phyloP scores from a whole-genome alignment of 2,329 filamentous ascomycete species.

The Elsinoe fawcettii region DNA sequence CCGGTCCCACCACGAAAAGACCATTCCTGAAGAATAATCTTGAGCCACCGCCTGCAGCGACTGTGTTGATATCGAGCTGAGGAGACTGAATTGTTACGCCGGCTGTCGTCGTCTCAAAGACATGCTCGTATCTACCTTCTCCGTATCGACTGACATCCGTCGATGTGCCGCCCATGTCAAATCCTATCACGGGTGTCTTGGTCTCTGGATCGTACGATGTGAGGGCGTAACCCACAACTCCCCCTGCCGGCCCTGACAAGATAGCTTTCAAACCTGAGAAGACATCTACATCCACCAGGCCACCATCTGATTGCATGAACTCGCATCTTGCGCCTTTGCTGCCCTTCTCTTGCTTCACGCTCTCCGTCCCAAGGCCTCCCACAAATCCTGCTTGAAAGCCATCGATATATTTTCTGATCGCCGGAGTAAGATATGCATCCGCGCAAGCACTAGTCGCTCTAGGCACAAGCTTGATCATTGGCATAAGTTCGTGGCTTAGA shows the following conservation, averaged over 20 bases:
- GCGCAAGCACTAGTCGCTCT: conserved; percentile 69
- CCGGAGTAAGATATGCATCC: conserved; percentile 72
- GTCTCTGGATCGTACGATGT: conserved; percentile 82
- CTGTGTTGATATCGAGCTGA: conserved; percentile 89
- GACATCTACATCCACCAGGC: conserved; percentile 61
- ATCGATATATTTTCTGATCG: conserved; percentile 67
- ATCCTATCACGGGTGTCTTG: conserved; percentile 80
- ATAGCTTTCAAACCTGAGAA: conserved; percentile 84
- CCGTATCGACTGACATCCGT: conserved; percentile 81
- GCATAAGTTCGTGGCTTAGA: conserved; percentile 72
- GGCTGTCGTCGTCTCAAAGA: conserved; percentile 88
- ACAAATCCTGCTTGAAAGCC: conserved; percentile 75
- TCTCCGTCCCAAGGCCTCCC: conserved; percentile 69
- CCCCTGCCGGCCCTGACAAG: conserved; percentile 82
- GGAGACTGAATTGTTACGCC: conserved; percentile 92
- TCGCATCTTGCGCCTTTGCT: conserved; percentile 72
- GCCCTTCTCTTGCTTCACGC: conserved; percentile 59
- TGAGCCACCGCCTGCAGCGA: conserved; percentile 82
- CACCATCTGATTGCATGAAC: conserved; percentile 88
- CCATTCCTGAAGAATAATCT: conserved; percentile 82
- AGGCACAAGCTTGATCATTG: conserved; percentile 77
- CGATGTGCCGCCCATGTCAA: conserved; percentile 91
- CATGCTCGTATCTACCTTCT: conserved; percentile 79
- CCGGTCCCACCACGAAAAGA: conserved; percentile 81
- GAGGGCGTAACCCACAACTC: conserved; percentile 84